phyloP scores from a whole-genome alignment of 2,329 filamentous ascomycete genomes.

The Calonectria hongkongensis region DNA sequence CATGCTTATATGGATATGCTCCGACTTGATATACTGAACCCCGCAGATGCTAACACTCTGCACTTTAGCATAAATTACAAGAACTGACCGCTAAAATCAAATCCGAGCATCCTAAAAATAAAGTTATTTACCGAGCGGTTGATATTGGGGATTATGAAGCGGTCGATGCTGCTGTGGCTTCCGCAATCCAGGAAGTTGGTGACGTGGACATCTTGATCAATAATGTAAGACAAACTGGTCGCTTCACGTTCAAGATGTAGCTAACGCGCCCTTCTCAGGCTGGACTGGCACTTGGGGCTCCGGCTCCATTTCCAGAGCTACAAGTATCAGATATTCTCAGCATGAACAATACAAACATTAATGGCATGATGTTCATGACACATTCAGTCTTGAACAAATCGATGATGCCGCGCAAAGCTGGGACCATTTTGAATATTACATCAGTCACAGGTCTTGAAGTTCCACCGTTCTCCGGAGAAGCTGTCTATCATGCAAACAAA shows the following conservation, averaged over 20 bases:
- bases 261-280: constrained; percentile 26
- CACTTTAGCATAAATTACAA: neutral
- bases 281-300: constrained; percentile 40
- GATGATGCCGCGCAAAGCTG: constrained; percentile 36
- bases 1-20: neutral
- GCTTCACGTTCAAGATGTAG: too few species aligned
- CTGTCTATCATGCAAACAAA: constrained; percentile 41
- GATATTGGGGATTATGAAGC: constrained; percentile 25
- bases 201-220: constrained; percentile 43
- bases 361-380: constrained; percentile 49
- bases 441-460: constrained; percentile 36
- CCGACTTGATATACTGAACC: neutral
- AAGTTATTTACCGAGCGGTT: constrained; percentile 11
- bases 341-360: constrained; percentile 58
- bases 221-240: constrained; percentile 24
- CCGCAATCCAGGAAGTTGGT: constrained; percentile 29
- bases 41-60: neutral
- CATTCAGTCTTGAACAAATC: constrained; percentile 58
- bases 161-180: constrained; percentile 26
- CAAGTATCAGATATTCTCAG: constrained; percentile 15
- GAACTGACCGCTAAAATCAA: constrained; percentile 11
- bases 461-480: constrained; percentile 38
- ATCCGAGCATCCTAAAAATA: neutral
- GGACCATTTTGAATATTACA: constrained; percentile 39
- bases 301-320: constrained; percentile 36